A percentile compares a stretch with the other conserved stretches of the same genome.
phyloP scores from a whole-genome alignment of 2,329 filamentous ascomycete genomes.

The Stagonosporopsis cucurbitacearum region DNA sequence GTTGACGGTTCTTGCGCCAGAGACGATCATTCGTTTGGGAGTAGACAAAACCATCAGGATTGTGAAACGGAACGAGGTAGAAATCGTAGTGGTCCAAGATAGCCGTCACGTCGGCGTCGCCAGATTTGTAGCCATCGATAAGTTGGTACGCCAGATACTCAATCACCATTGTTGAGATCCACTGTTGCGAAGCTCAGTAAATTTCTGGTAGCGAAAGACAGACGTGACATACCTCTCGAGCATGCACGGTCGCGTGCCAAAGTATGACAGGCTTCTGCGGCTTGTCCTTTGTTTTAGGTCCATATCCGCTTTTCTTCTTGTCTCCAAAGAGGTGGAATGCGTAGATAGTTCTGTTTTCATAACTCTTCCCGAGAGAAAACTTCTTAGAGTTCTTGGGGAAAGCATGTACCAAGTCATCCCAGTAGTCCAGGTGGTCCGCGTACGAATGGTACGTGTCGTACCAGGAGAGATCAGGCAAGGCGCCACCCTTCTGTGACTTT shows the following conservation, averaged over 20 bases:
- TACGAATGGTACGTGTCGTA: conserved; percentile 44
- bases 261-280: conserved; percentile 41
- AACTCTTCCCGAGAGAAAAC: conserved; percentile 37
- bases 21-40: conserved; percentile 44
- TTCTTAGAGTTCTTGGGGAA: conserved; percentile 40
- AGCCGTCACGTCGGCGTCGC: conserved; percentile 36
- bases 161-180: conserved; percentile 28
- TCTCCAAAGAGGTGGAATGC: conserved; percentile 39
- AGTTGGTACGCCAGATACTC: conserved; percentile 43
- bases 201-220: fast-evolving
- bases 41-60: conserved; percentile 45
- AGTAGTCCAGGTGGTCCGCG: conserved; percentile 38
- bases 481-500: conserved; percentile 32
- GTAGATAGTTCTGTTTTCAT: conserved; percentile 39
- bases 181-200: conserved; percentile 7
- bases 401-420: conserved; percentile 36
- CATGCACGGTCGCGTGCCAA: conserved; percentile 45
- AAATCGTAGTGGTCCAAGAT: conserved; percentile 42
- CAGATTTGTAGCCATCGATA: conserved; percentile 36
- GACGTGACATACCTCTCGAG: conserved; percentile 42
- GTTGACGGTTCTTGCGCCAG: conserved; percentile 47
- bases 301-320: conserved; percentile 21
- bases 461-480: conserved; percentile 51
- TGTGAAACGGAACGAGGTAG: conserved; percentile 43
- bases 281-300: conserved; percentile 8